Base-by-base conservation (phyloP, 371 early-diverging fungal species). In the Parasitella parasitica region DNA sequence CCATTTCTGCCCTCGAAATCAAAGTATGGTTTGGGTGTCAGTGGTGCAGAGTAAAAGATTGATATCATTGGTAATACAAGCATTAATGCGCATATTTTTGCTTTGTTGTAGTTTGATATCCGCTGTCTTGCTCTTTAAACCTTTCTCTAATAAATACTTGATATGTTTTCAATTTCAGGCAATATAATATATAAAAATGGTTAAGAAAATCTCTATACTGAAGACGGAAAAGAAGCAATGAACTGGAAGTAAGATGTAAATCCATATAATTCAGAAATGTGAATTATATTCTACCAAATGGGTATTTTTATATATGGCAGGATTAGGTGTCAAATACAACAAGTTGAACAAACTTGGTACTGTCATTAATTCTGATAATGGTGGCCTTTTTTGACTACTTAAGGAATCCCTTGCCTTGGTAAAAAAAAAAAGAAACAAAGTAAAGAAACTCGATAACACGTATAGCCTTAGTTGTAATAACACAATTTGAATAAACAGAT, bases 401-500 rank as follows among this genome's bases (percentile, higher is more conserved):
- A 57, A 57, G 57, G 46, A 57, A 57, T 57, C 24, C 34, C 11
- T 11, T 57, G 48, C 32, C 58, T 57, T 48, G 58, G 58, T 46
- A 48, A 57, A 57, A 58, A 57, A 24, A n/a, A n/a, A 36, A 58
- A 48, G 48, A 49, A 32, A 57, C 24, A 58, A 49, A 58, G 37
- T 58, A 58, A 58, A 58, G 50, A 58, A 37, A 58, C 59, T 49
- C 49, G 37, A 49, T 58, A 49, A 58, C 50, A 58, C 50, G 59
- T 58, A 49, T 58, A 49, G 50, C 9, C 58, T 58, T 58, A 50
- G 59, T 50, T 50, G 59, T 58, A 49, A 58, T 58, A 50, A 49
- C 26, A 49, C 50, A 58, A 50, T 58, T 58, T 20, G 12, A 58
- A 58, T 58, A 58, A 48, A 37, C 6, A 48, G 6, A 49, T 58